phyloP scores from a whole-genome alignment of 2,329 filamentous ascomycete genomes.

The Trichoderma brevicompactum region DNA sequence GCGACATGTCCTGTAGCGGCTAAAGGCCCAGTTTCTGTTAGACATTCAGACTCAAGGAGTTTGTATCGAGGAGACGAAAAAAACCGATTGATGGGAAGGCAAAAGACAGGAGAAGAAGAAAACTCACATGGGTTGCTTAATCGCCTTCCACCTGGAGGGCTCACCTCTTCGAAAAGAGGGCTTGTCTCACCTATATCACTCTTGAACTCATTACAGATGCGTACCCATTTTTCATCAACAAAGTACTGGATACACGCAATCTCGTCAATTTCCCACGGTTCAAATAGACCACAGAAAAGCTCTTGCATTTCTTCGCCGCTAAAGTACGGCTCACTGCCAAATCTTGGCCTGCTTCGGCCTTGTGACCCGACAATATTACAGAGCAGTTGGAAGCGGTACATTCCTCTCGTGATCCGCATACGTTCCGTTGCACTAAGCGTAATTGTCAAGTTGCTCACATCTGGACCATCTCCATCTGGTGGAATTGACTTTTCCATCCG shows the following conservation, averaged over 20 bases:
- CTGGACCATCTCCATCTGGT: neutral
- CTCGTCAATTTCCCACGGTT: conserved; percentile 28
- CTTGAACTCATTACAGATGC: neutral
- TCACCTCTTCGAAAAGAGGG: conserved; percentile 18
- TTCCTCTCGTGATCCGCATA: conserved; percentile 14
- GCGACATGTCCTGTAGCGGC: neutral
- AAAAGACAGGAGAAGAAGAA: too few species aligned
- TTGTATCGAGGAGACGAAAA: neutral
- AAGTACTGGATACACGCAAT: conserved; percentile 14
- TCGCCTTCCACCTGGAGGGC: neutral
- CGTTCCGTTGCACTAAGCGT: conserved; percentile 23
- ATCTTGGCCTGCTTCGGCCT: neutral
- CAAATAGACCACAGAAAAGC: neutral
- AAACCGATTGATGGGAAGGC: too few species aligned
- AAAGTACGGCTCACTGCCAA: neutral
- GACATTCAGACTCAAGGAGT: too few species aligned
- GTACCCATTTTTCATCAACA: neutral
- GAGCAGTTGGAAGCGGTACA: conserved; percentile 31
- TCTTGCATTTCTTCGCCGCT: neutral
- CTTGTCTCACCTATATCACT: neutral
- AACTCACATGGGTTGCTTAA: neutral
- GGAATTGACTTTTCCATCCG: neutral
- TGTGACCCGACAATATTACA: conserved; percentile 27
- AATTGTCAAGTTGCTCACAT: neutral
- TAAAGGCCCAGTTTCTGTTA: neutral